Evolutionary conservation across 805 yeast genomes (phyloP).

Genomic region (Kluyveromyces nonfermentans): DNA sequence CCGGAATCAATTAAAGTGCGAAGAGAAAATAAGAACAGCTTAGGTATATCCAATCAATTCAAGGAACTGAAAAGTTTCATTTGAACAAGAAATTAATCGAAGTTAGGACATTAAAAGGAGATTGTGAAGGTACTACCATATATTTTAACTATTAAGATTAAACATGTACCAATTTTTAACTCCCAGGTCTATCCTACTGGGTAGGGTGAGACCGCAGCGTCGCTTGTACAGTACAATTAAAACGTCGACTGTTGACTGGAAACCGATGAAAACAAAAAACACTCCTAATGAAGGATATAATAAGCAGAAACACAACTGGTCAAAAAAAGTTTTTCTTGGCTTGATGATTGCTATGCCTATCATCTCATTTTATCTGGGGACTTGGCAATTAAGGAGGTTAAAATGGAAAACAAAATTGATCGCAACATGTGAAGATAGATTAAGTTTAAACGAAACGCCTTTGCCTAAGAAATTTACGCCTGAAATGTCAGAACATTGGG

Average conservation of each 20-base stretch:
- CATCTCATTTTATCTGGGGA: conserved; percentile 74
- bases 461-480: conserved; percentile 62
- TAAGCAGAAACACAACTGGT: conserved; percentile 23
- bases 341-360: conserved; percentile 67
- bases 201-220: conserved; percentile 1
- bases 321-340: conserved; percentile 29
- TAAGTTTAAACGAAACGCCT: conserved; percentile 63
- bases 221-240: conserved; percentile 30
- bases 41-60: neutral
- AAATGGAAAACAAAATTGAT: conserved; percentile 83
- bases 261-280: conserved; percentile 50
- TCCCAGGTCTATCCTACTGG: neutral
- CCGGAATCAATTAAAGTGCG: too few relatives aligned
- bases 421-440: conserved; percentile 70
- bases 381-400: conserved; percentile 85
- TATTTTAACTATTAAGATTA: neutral
- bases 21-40: too few relatives aligned
- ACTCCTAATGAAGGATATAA: conserved; percentile 34
- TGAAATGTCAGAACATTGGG: conserved; percentile 60
- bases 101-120: neutral
- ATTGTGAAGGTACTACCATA: neutral
- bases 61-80: neutral
- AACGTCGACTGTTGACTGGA: conserved; percentile 77
- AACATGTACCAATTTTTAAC: neutral
- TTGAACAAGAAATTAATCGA: too few relatives aligned